These are phyloP conservation scores for Nicotiana paniculata DNA, from an alignment of 257 asterid species.

Conservation along the genomic window DNA sequence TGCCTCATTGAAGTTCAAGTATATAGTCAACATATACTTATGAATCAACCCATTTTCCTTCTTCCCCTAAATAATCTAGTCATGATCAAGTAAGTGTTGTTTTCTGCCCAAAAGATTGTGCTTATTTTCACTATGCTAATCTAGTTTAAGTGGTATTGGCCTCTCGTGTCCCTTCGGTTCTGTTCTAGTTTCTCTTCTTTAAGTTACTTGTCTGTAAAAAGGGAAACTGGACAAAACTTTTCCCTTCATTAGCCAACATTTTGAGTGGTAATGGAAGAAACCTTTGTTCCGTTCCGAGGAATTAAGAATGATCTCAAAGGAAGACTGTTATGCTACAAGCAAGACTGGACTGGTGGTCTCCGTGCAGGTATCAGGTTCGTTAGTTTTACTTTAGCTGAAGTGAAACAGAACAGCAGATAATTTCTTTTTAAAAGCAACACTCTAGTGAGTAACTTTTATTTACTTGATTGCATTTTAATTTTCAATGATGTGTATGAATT, in stretches of 20 bases:
- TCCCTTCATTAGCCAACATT: not conserved
- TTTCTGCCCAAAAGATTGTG: not conserved
- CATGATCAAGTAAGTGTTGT: not conserved
- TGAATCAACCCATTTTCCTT: not conserved
- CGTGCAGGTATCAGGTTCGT: conserved; percentile 75
- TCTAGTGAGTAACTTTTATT: not conserved
- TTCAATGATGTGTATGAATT: not conserved
- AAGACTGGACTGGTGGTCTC: conserved; percentile 79
- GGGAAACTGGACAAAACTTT: not conserved
- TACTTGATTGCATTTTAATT: not conserved
- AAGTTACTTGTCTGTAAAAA: not conserved
- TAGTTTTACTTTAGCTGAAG: not conserved
- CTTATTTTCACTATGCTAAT: not conserved
- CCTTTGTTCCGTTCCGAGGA: conserved; percentile 84
- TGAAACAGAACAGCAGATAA: conserved; percentile 9
- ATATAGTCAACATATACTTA: not conserved
- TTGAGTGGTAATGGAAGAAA: conserved; percentile 61
- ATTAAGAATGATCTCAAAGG: conserved; percentile 78
- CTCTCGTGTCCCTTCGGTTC: not conserved
- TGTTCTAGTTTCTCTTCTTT: not conserved
- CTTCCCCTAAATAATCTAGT: not conserved
- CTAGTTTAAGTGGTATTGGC: not conserved
- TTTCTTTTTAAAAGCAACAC: not conserved
- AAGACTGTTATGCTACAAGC: conserved; percentile 71
- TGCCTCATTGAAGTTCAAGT: not conserved